Percentiles rank a stretch among this genome's conserved stretches.
Conservation (phyloP, 2,329 filamentous ascomycete species). For the Hypoxylon sp. region DNA sequence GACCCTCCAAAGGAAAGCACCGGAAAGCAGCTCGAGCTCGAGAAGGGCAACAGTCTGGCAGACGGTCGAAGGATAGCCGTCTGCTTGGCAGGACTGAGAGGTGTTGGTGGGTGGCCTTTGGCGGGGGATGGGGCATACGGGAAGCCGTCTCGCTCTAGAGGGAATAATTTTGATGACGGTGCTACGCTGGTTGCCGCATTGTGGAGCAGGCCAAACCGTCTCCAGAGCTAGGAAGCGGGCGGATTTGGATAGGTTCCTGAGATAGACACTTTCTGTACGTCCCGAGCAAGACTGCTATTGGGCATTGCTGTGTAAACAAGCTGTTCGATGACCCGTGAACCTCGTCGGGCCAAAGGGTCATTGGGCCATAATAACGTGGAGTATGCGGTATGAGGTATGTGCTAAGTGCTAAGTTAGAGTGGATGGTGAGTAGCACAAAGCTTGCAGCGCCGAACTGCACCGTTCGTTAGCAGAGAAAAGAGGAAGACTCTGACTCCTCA, state of each 20-base stretch:
- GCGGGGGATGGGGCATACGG: slow-evolving; percentile 16
- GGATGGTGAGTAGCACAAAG: slow-evolving; percentile 18
- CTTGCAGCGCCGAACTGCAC: slow-evolving; percentile 1
- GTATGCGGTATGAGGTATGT: slow-evolving; percentile 24
- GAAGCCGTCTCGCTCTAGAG: slow-evolving; percentile 3
- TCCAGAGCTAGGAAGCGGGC: slow-evolving; percentile 16
- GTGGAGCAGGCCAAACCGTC: slow-evolving; percentile 20
- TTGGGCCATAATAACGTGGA: slow-evolving; percentile 10
- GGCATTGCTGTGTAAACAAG: slow-evolving; percentile 1
- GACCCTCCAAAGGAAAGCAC: slow-evolving; percentile 30
- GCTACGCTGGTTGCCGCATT: slow-evolving; percentile 18
- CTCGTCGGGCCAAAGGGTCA: slow-evolving; percentile 15
- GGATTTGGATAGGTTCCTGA: slow-evolving; percentile 28
- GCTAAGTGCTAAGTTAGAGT: slow-evolving; percentile 11
- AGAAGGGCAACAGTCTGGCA: slow-evolving; percentile 19
- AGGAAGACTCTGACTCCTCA: slow-evolving; percentile 21
- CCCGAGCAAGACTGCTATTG: not conserved
- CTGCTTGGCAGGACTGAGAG: slow-evolving; percentile 11
- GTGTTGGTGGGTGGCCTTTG: slow-evolving; percentile 28
- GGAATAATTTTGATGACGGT: slow-evolving; percentile 6
- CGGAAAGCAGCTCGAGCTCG: slow-evolving; percentile 13
- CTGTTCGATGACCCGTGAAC: not conserved
- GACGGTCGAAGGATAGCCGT: slow-evolving; percentile 20
- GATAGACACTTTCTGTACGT: slow-evolving; percentile 11
- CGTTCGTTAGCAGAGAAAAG: not conserved